Evolutionary conservation across 2,329 filamentous ascomycete genomes (phyloP).

Genomic region (Penicillium polonicum): DNA sequence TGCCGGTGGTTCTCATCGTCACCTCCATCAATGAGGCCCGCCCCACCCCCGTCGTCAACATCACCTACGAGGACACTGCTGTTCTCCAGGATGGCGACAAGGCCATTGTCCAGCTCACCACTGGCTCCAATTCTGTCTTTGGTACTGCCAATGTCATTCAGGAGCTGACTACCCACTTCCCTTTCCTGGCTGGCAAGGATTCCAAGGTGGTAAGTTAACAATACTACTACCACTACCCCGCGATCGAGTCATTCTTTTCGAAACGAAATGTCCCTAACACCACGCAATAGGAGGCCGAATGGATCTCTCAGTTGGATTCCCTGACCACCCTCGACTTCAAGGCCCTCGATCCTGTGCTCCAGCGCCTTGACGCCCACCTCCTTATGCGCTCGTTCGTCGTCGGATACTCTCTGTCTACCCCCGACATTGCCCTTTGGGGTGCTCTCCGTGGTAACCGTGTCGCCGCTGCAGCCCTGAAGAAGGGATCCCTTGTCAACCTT

Average conservation of each 20-base stretch:
- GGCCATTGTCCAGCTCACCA: constrained; percentile 35
- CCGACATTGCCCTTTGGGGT: constrained; percentile 80
- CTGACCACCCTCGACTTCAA: constrained; percentile 72
- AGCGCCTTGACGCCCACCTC: constrained; percentile 81
- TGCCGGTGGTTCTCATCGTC: constrained; percentile 44
- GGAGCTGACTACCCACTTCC: constrained; percentile 36
- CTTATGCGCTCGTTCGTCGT: constrained; percentile 82
- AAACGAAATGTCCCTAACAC: background rate
- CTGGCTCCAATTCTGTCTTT: constrained; percentile 29
- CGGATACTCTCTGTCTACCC: constrained; percentile 72
- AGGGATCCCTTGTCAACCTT: constrained; percentile 72
- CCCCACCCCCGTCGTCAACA: constrained; percentile 35
- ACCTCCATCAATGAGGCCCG: constrained; percentile 42
- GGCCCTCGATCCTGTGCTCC: constrained; percentile 70
- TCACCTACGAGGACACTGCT: constrained; percentile 41
- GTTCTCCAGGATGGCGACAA: constrained; percentile 36
- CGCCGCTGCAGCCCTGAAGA: constrained; percentile 76
- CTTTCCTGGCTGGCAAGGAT: constrained; percentile 39
- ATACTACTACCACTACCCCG: background rate
- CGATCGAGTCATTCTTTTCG: background rate
- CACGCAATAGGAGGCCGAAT: constrained; percentile 48
- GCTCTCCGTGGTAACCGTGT: constrained; percentile 80
- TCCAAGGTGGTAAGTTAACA: constrained; percentile 32
- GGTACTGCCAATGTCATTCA: constrained; percentile 34
- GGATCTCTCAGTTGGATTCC: constrained; percentile 54